Evolutionary conservation across 345 rosid genomes (phyloP).

Genomic region (Citrus mangshanensis): DNA sequence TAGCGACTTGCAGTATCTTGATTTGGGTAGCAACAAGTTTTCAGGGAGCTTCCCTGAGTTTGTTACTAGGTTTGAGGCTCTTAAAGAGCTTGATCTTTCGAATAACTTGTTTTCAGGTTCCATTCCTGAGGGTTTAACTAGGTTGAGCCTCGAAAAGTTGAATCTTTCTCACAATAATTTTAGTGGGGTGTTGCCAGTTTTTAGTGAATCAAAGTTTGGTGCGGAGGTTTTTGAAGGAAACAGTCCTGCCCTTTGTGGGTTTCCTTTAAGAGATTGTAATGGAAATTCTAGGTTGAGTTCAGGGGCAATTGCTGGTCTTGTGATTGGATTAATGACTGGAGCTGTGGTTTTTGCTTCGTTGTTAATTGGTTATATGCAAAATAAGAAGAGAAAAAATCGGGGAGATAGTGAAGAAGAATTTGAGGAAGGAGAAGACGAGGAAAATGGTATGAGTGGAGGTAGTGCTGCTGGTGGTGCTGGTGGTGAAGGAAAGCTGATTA

Average conservation of each 20-base stretch:
- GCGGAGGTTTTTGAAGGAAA: constrained; percentile 76
- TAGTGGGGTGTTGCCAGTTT: constrained; percentile 71
- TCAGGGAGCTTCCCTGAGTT: constrained; percentile 80
- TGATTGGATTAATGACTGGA: constrained; percentile 90
- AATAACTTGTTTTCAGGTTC: constrained; percentile 63
- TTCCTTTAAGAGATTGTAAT: constrained; percentile 62
- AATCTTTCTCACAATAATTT: constrained; percentile 89
- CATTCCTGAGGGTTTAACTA: constrained; percentile 58
- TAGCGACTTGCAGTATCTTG: constrained; percentile 60
- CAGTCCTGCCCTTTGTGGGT: constrained; percentile 77
- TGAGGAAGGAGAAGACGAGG: constrained; percentile 72
- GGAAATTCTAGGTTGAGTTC: constrained; percentile 67
- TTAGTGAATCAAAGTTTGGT: constrained; percentile 62
- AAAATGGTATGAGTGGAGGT: constrained; percentile 28
- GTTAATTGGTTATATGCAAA: constrained; percentile 82
- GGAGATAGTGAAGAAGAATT: constrained; percentile 71
- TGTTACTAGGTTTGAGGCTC: constrained; percentile 51
- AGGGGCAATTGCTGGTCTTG: constrained; percentile 92
- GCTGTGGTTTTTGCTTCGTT: constrained; percentile 82
- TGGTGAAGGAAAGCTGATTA: constrained; percentile 79
- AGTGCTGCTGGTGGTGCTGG: constrained; percentile 19
- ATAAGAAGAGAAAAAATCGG: constrained; percentile 62
- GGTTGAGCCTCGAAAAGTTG: constrained; percentile 58
- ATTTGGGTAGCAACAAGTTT: constrained; percentile 76
- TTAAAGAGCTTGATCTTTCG: constrained; percentile 84